phyloP scores from a whole-genome alignment of 73 alveolate genomes.

The Paramecium octaurelia region DNA sequence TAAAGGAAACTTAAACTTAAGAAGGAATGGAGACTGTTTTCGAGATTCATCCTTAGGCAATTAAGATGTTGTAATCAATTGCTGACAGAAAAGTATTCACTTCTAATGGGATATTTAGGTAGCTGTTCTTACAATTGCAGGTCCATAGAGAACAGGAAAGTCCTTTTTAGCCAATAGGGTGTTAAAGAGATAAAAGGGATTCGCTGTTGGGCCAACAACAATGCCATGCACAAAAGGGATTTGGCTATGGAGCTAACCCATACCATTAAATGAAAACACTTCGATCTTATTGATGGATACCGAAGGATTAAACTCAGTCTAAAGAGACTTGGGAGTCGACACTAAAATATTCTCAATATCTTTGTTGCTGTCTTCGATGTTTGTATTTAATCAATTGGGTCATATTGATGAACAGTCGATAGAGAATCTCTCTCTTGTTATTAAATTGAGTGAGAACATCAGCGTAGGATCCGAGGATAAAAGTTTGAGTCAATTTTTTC shows the following conservation, averaged over 20 bases:
- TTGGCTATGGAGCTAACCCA: constrained; percentile 96
- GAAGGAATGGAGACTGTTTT: constrained; percentile 20
- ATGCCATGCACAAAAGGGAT: constrained; percentile 96
- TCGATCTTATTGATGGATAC: constrained; percentile 84
- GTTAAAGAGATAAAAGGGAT: constrained; percentile 80
- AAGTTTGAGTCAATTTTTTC: constrained; percentile 82
- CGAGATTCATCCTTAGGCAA: constrained; percentile 43
- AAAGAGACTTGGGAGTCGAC: constrained; percentile 84
- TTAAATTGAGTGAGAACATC: constrained; percentile 81
- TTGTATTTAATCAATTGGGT: constrained; percentile 87
- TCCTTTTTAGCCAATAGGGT: constrained; percentile 88
- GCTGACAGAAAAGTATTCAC: constrained; percentile 42
- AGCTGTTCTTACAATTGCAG: constrained; percentile 88
- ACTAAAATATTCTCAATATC: constrained; percentile 92
- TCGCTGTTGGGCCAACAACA: constrained; percentile 91
- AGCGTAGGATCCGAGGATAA: constrained; percentile 71
- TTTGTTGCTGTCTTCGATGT: constrained; percentile 81
- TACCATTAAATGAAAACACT: constrained; percentile 65
- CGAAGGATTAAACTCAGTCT: constrained; percentile 90
- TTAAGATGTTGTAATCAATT: constrained; percentile 20
- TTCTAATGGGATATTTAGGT: constrained; percentile 51
- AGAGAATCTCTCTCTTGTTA: constrained; percentile 86
- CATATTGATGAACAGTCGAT: constrained; percentile 88
- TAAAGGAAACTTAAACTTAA: not conserved
- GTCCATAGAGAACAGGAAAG: constrained; percentile 94